A percentile compares a stretch with the other conserved stretches of the same genome.
Evolutionary conservation across 2,329 filamentous ascomycete species (phyloP).

Genomic region (Hymenoscyphus fructigenus): DNA sequence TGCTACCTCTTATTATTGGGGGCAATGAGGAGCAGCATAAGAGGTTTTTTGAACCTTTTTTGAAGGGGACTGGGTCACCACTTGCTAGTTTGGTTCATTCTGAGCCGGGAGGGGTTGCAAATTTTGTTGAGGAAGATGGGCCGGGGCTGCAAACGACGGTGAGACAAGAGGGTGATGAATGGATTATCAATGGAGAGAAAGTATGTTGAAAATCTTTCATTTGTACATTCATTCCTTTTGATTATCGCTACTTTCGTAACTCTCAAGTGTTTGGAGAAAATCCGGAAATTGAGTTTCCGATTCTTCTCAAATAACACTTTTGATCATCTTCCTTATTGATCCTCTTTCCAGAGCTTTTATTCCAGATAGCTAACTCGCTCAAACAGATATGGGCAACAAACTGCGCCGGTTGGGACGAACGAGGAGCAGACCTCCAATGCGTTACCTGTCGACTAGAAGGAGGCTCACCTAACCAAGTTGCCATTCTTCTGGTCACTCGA

Average conservation of each 20-base stretch:
- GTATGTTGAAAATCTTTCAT: constrained; percentile 22
- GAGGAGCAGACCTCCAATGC: constrained; percentile 50
- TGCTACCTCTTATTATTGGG: constrained; percentile 49
- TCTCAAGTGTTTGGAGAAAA: not conserved
- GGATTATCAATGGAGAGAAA: constrained; percentile 54
- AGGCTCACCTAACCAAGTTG: constrained; percentile 28
- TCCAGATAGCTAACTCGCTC: not conserved
- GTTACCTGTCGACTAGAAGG: constrained; percentile 45
- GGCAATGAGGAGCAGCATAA: constrained; percentile 40
- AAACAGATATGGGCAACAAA: constrained; percentile 49
- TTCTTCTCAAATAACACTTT: too few species aligned
- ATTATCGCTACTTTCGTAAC: too few species aligned
- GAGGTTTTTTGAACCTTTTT: constrained; percentile 47
- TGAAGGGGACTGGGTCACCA: constrained; percentile 43
- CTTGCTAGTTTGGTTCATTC: constrained; percentile 51
- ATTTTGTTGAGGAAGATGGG: constrained; percentile 49
- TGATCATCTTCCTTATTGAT: too few species aligned
- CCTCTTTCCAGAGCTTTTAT: not conserved
- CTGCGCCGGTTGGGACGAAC: constrained; percentile 51
- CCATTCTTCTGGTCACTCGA: constrained; percentile 48
- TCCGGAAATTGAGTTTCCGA: too few species aligned
- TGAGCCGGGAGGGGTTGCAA: constrained; percentile 50
- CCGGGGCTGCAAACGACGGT: constrained; percentile 50
- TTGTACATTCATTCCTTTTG: too few species aligned
- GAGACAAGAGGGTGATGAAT: constrained; percentile 45